Conservation (phyloP, 1,284 basidiomycete species). For the Cryptococcus jaspeensis region DNA sequence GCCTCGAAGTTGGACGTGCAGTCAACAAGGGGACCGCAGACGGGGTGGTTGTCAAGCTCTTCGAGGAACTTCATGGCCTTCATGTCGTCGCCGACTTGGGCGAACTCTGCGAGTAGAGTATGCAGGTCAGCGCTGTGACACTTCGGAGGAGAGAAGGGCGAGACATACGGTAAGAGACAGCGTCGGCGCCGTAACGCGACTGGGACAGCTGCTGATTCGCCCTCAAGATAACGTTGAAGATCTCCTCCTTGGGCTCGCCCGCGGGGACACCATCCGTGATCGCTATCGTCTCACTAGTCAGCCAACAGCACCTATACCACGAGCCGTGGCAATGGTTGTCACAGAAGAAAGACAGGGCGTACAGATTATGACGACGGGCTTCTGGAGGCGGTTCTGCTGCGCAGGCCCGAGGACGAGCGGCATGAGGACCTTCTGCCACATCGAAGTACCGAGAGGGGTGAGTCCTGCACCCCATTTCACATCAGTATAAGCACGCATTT, state of each 20-base stretch:
- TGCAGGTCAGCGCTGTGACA: background rate
- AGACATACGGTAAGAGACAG: conserved; percentile 45
- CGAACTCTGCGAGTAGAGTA: conserved; percentile 30
- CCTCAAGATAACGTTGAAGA: conserved; percentile 49
- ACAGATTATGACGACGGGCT: conserved; percentile 52
- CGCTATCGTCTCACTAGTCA: conserved; percentile 6
- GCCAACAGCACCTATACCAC: background rate
- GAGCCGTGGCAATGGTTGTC: too few relatives aligned
- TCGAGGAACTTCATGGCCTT: conserved; percentile 37
- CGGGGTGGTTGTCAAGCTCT: conserved; percentile 51
- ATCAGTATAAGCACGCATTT: background rate
- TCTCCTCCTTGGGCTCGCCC: conserved; percentile 49
- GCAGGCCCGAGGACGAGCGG: conserved; percentile 53
- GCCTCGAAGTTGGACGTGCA: conserved; percentile 50
- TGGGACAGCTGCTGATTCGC: conserved; percentile 46
- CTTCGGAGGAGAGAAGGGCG: background rate
- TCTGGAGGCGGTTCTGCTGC: conserved; percentile 47
- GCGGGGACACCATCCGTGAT: conserved; percentile 53
- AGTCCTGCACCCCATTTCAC: conserved; percentile 25
- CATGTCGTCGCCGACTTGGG: conserved; percentile 53
- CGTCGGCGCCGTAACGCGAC: conserved; percentile 52
- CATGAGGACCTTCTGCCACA: conserved; percentile 53
- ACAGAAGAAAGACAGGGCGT: background rate
- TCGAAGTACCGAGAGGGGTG: conserved; percentile 51
- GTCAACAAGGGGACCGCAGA: conserved; percentile 51